These are phyloP conservation scores for Aureobasidium sp. DNA, from an alignment of 2,329 filamentous ascomycete genomes.

Conservation along the genomic window DNA sequence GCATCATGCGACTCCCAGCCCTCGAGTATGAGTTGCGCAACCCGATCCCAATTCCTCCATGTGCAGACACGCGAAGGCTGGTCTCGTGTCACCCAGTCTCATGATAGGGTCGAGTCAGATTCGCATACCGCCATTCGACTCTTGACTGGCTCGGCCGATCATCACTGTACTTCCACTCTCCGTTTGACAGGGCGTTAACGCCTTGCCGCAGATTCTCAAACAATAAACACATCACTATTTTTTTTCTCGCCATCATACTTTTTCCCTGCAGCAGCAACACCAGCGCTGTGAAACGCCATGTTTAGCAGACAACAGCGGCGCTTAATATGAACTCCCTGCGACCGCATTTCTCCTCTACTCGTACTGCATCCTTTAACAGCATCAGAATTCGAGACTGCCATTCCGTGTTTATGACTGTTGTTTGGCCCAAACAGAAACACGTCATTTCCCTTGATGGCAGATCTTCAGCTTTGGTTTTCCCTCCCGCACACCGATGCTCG, in stretches of 20 bases:
- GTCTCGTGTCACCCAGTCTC: neutral
- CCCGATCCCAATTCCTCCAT: neutral
- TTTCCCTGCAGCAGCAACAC: neutral
- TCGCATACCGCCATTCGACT: neutral
- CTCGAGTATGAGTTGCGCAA: neutral
- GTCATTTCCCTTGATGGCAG: constrained; percentile 11
- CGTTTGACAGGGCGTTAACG: constrained; percentile 10
- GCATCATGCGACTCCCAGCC: neutral
- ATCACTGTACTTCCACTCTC: constrained; percentile 3
- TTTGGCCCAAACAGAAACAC: constrained; percentile 10
- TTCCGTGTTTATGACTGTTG: neutral
- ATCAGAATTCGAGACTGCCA: neutral
- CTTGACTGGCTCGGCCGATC: constrained; percentile 1
- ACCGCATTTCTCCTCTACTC: neutral
- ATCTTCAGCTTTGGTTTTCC: constrained; percentile 6
- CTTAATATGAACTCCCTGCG: neutral
- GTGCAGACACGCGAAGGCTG: neutral
- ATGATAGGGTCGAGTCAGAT: constrained; percentile 8
- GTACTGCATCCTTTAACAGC: neutral
- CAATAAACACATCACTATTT: constrained; percentile 12
- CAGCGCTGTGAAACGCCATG: neutral
- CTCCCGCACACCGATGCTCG: constrained; percentile 1
- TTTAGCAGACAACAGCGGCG: neutral
- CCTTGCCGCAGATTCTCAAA: constrained; percentile 6
- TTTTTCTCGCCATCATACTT: neutral